Base-by-base conservation (phyloP, 1,139 yeast species). In the Blastobotrys petasosporus region DNA sequence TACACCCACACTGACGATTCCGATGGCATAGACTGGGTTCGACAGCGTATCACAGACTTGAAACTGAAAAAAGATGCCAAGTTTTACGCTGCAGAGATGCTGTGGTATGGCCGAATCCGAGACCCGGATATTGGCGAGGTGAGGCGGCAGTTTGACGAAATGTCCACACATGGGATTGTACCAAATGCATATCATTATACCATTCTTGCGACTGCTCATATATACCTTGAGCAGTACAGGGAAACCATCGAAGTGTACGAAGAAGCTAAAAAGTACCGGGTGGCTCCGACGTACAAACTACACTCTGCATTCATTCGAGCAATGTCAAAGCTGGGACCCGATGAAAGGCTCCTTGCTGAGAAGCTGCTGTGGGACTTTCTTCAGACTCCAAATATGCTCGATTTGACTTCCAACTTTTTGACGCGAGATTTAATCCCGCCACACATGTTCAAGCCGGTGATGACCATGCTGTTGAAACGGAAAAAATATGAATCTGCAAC, bases 141-240 rank as follows among this genome's bases (percentile, higher is more conserved):
- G 2, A 55, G 53, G 37, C 36, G 30, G 11, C 40, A 52, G 1
- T 47, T 64, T 32, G 37, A 45, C 1, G 54, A 53, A 15, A 53
- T 60, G 52, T 42, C 40, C 12, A 33, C 32, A 12, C 9, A 30
- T 4, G 49, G 52, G 2, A 36, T 54, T 2, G 40, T 37, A 16
- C 50, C 54, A 6, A 51, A 50, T 10, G 54, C 57, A 7, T 57
- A 55, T 28, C 66, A 64, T 45, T 63, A 55, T 37, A 51, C 62
- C 0, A 44, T 62, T 9, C 40, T 63, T 20, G 55, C 61, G 52
- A 49, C 53, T 8, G 55, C 53, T 3, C 53, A 49, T 36, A 39
- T 46, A n/a, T 36, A 39, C 12, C 39, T 34, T 7, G 42, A 46
- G 9, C 39, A 49, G 6, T 25, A 15, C 30, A 16, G 15, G 10